Evolutionary conservation across 805 yeast species (phyloP).

Genomic region (Lipomyces chichibuensis): DNA sequence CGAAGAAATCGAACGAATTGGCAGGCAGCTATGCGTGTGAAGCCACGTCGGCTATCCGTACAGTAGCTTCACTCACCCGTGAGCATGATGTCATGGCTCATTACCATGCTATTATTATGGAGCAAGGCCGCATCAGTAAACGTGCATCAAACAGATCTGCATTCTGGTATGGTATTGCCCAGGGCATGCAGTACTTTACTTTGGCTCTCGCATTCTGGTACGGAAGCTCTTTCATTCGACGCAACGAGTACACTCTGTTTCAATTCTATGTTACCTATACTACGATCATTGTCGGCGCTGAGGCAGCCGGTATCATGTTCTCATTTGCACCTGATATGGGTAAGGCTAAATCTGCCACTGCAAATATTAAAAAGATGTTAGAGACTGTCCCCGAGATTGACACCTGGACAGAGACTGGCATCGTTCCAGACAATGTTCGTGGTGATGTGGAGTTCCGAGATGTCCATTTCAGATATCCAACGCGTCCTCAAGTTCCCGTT

Average conservation of each 20-base stretch:
- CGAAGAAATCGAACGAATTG: constrained; percentile 36
- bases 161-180: constrained; percentile 26
- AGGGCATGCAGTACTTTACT: constrained; percentile 43
- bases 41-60: constrained; percentile 48
- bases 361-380: constrained; percentile 43
- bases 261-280: constrained; percentile 48
- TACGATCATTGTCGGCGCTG: constrained; percentile 48
- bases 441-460: constrained; percentile 60
- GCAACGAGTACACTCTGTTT: constrained; percentile 40
- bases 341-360: constrained; percentile 48
- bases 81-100: constrained; percentile 45
- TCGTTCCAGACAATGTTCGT: constrained; percentile 36
- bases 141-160: constrained; percentile 16
- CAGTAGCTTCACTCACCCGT: constrained; percentile 50
- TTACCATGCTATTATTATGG: constrained; percentile 37
- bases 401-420: constrained; percentile 41
- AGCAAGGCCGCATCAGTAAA: constrained; percentile 12
- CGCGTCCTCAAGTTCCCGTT: constrained; percentile 40
- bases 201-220: constrained; percentile 51
- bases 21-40: constrained; percentile 45
- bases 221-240: constrained; percentile 46
- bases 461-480: constrained; percentile 41
- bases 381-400: constrained; percentile 46
- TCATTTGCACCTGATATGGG: constrained; percentile 52
- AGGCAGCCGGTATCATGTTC: constrained; percentile 49